A percentile compares a stretch with the other conserved stretches of the same genome.
phyloP scores from a whole-genome alignment of 2,329 filamentous ascomycete genomes.

The Chalara sp. region DNA sequence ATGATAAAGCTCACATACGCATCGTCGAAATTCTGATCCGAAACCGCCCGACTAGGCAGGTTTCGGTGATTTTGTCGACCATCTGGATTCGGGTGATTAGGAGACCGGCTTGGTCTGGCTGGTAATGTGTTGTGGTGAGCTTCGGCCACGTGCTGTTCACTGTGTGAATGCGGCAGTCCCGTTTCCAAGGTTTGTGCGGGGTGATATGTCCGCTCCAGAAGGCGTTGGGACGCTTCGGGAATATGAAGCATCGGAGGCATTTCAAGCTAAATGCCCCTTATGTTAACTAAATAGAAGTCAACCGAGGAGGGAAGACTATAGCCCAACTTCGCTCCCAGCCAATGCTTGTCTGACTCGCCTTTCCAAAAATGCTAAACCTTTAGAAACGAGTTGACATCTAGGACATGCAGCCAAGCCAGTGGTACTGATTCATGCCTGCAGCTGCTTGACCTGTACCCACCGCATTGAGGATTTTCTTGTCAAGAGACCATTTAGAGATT shows the following conservation, averaged over 20 bases:
- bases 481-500: too few species aligned
- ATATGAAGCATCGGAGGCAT: constrained; percentile 11
- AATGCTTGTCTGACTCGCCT: too few species aligned
- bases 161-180: constrained; percentile 5
- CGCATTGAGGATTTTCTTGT: too few species aligned
- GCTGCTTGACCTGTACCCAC: too few species aligned
- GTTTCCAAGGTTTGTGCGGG: constrained; percentile 10
- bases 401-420: too few species aligned
- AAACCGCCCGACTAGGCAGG: constrained; percentile 63
- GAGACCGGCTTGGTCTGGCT: constrained; percentile 3
- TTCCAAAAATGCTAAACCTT: too few species aligned
- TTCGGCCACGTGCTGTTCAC: neutral
- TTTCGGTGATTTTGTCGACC: constrained; percentile 8
- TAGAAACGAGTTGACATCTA: too few species aligned
- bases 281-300: too few species aligned
- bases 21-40: constrained; percentile 66
- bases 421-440: too few species aligned
- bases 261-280: neutral
- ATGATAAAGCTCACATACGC: constrained; percentile 81
- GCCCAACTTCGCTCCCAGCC: too few species aligned
- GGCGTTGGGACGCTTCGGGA: constrained; percentile 13
- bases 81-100: constrained; percentile 1
- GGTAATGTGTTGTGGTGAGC: constrained; percentile 8
- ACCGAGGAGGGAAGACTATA: too few species aligned
- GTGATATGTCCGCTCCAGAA: constrained; percentile 14